phyloP scores from a whole-genome alignment of 2,329 filamentous ascomycete species.

The Curvularia lunata region DNA sequence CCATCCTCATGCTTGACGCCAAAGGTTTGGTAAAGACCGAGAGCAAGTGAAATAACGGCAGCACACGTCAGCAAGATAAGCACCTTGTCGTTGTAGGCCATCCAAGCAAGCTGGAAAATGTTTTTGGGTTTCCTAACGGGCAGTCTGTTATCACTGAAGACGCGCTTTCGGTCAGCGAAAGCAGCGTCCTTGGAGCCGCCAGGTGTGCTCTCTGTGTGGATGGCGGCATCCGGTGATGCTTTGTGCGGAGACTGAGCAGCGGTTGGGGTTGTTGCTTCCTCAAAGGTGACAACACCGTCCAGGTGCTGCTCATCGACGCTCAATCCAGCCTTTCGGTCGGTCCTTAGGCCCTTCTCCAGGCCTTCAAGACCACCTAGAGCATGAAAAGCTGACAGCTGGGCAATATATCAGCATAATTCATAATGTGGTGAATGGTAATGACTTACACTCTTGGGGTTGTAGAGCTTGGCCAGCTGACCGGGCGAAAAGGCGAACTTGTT shows the following conservation, averaged over 20 bases:
- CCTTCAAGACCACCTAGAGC: slow-evolving; percentile 75
- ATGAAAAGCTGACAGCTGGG: slow-evolving; percentile 64
- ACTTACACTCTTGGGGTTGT: slow-evolving; percentile 78
- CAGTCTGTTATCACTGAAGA: slow-evolving; percentile 73
- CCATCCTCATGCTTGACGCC: slow-evolving; percentile 61
- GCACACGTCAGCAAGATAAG: slow-evolving; percentile 61
- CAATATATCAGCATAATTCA: not conserved
- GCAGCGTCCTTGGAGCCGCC: slow-evolving; percentile 36
- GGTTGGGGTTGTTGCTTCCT: slow-evolving; percentile 60
- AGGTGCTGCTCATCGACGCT: slow-evolving; percentile 71
- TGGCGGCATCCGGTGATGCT: slow-evolving; percentile 17
- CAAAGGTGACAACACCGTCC: slow-evolving; percentile 71
- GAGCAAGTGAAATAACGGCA: slow-evolving; percentile 73
- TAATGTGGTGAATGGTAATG: not conserved
- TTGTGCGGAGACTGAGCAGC: slow-evolving; percentile 28
- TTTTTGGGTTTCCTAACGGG: slow-evolving; percentile 73
- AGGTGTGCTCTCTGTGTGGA: slow-evolving; percentile 29
- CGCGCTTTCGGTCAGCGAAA: slow-evolving; percentile 69
- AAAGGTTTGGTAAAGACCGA: slow-evolving; percentile 76
- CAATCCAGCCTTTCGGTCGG: slow-evolving; percentile 68
- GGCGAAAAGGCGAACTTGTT: slow-evolving; percentile 86
- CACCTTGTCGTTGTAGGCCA: slow-evolving; percentile 83
- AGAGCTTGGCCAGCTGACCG: slow-evolving; percentile 79
- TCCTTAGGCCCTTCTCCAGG: slow-evolving; percentile 74
- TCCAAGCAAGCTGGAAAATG: slow-evolving; percentile 76